These are phyloP conservation scores for Coniochaeta sp. DNA, from an alignment of 2,329 filamentous ascomycete species.

Conservation along the genomic window DNA sequence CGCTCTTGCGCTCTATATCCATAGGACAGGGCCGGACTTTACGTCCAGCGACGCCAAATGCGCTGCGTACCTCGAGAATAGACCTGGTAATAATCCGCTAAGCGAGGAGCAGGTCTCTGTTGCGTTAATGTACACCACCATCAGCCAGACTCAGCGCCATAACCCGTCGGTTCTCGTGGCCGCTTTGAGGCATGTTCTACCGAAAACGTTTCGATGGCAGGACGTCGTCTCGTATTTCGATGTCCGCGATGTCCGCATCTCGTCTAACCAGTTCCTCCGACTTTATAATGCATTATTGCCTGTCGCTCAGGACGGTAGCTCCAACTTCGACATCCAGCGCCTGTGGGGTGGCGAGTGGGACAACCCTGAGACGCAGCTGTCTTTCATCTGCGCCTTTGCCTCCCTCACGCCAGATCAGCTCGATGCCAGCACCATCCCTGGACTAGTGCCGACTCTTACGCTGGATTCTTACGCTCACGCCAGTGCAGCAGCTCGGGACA, in stretches of 20 bases:
- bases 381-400: constrained; percentile 85
- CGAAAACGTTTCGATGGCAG: constrained; percentile 59
- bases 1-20: constrained; percentile 58
- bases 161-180: constrained; percentile 50
- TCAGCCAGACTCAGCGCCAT: constrained; percentile 48
- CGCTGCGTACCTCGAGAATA: constrained; percentile 42
- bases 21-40: constrained; percentile 65
- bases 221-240: constrained; percentile 76
- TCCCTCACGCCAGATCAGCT: constrained; percentile 67
- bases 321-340: constrained; percentile 72
- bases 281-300: constrained; percentile 74
- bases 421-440: constrained; percentile 78
- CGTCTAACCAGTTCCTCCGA: constrained; percentile 70
- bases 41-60: constrained; percentile 69
- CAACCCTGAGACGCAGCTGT: constrained; percentile 78
- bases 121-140: constrained; percentile 61
- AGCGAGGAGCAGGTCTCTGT: constrained; percentile 76
- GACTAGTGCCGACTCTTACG: constrained; percentile 70
- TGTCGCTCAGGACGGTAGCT: constrained; percentile 53
- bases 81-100: constrained; percentile 51
- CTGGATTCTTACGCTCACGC: constrained; percentile 46
- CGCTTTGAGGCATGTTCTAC: constrained; percentile 53
- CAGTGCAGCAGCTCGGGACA: constrained; percentile 39
- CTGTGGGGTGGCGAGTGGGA: constrained; percentile 91
- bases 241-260: constrained; percentile 66